Base-by-base conservation (phyloP, 73 alveolate species). In the Paramecium tetraurelia region DNA sequence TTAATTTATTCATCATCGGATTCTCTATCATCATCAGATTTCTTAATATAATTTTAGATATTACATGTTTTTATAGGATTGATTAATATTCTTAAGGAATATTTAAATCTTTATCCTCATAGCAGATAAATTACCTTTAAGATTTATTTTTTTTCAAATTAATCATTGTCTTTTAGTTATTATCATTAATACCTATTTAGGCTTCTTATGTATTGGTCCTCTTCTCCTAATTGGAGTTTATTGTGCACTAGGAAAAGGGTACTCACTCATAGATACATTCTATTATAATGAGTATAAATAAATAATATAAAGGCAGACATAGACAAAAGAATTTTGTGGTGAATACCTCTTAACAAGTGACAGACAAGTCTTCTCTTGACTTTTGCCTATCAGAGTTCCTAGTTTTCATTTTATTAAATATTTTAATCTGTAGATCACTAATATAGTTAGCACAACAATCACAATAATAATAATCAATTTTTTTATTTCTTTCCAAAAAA, bases 11-110 rank as follows among this genome's bases (percentile, higher is more conserved):
- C 87, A 0, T 75, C 87, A 75, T 75, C 87, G 4, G 87, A 38
- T 33, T 75, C 87, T 35, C 87, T 35, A 75, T 75, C 87, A 75
- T 75, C 21, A 41, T 75, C 87, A 38, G 87, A 38, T 41, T 75
- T 75, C 87, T 75, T n/a, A 40, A 16, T 38, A 4, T 75, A 16
- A 36, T 75, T 75, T 35, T 4, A 18, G 21, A n/a, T 4, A 2
- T 53, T 75, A 75, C 87, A 75, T 75, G 87, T 20, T 75, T 75
- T 75, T 75, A 38, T 16, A 75, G 59, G 36, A 75, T 38, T n/a
- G 29, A 35, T 75, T 35, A 18, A 27, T 38, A 75, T 75, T 75
- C 46, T 10, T 75, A 4, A 12, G 87, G 69, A 75, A 75, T 38
- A 35, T 75, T 75, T 75, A 75, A 75, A 75, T 75, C 87, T 22